phyloP scores from a whole-genome alignment of 192 early-diverging fungal species.

The Rhizophagus clarus region DNA sequence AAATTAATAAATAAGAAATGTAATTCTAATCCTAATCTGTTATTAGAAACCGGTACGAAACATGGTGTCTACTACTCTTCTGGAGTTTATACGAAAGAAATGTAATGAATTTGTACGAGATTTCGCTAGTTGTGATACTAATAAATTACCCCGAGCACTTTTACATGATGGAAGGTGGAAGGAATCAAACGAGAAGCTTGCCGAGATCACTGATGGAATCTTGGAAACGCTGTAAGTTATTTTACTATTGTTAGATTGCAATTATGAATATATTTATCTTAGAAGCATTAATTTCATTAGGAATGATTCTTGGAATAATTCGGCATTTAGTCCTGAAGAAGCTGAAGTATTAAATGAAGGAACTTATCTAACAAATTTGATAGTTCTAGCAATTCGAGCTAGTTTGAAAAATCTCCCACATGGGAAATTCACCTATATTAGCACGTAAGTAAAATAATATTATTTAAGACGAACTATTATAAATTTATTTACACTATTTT shows the following conservation, averaged over 20 bases:
- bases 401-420: constrained; percentile 4
- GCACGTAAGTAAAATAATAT: too few relatives aligned
- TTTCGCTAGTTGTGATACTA: background rate
- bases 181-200: too few relatives aligned
- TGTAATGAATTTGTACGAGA: background rate
- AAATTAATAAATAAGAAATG: background rate
- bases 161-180: background rate
- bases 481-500: too few relatives aligned
- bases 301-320: constrained; percentile 13
- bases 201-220: too few relatives aligned
- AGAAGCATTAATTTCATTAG: background rate
- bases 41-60: background rate
- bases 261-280: background rate
- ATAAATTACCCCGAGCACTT: background rate
- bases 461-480: too few relatives aligned
- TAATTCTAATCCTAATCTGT: background rate
- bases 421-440: background rate
- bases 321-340: constrained; percentile 2
- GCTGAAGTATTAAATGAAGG: constrained; percentile 10
- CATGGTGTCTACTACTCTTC: background rate
- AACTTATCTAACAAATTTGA: constrained; percentile 15
- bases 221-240: too few relatives aligned
- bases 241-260: too few relatives aligned
- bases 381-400: constrained; percentile 22
- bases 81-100: background rate